Evolutionary conservation across 148 eudicot genomes (phyloP).

Genomic region (Euryodendron excelsum): DNA sequence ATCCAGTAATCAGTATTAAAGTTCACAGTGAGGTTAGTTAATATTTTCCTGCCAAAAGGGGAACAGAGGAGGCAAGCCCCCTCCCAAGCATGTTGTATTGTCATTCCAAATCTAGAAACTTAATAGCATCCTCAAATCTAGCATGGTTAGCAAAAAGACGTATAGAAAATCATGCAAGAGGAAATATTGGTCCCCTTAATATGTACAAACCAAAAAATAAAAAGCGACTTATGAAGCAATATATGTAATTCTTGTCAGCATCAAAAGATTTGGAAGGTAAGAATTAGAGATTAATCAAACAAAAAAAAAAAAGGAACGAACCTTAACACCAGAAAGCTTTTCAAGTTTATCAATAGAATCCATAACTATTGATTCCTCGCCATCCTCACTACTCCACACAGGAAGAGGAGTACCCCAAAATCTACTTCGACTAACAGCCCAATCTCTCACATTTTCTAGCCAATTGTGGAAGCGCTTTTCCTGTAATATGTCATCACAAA

Average conservation of each 20-base stretch:
- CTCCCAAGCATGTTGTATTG: neutral
- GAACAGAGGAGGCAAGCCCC: too few species aligned
- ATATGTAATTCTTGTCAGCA: neutral
- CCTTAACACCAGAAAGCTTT: constrained; percentile 81
- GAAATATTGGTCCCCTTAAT: neutral
- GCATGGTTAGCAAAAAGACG: neutral
- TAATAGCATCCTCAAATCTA: neutral
- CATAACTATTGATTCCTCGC: constrained; percentile 69
- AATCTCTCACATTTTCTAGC: constrained; percentile 99
- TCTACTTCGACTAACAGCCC: constrained; percentile 98
- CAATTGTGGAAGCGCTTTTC: constrained; percentile 98
- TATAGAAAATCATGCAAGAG: neutral
- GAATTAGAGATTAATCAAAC: neutral
- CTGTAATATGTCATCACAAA: constrained; percentile 27
- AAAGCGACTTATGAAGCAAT: neutral
- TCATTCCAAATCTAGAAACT: neutral
- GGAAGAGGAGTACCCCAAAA: constrained; percentile 99
- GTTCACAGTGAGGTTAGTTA: neutral
- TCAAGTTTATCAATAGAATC: constrained; percentile 75
- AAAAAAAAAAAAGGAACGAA: constrained; percentile 18
- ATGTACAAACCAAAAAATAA: neutral
- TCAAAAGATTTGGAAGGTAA: neutral
- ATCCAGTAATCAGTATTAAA: neutral
- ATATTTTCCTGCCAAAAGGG: neutral
- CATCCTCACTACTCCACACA: constrained; percentile 85